Evolutionary conservation across 768 basidiomycete species (phyloP).

Genomic region (Cyclocybe aegerita): DNA sequence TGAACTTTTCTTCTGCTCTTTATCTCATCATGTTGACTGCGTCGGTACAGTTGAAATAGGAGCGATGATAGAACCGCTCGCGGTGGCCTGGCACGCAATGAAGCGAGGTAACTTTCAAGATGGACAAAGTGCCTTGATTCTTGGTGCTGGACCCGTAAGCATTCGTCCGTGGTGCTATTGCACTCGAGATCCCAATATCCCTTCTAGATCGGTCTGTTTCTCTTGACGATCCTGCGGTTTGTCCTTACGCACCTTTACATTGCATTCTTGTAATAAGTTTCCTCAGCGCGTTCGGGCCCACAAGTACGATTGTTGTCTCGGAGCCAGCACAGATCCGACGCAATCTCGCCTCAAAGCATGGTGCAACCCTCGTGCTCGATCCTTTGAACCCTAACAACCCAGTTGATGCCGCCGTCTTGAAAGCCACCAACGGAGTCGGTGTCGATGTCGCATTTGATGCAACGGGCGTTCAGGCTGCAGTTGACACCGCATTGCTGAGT

Average conservation of each 20-base stretch:
- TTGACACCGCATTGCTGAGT: slow-evolving; percentile 34
- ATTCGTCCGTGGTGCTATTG: neutral
- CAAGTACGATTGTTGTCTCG: slow-evolving; percentile 31
- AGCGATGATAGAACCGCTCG: slow-evolving; percentile 46
- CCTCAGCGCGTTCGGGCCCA: slow-evolving; percentile 26
- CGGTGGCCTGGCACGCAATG: slow-evolving; percentile 46
- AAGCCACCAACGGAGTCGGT: slow-evolving; percentile 30
- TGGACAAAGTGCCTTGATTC: slow-evolving; percentile 38
- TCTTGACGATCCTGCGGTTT: slow-evolving; percentile 36
- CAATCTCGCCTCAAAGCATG: slow-evolving; percentile 32
- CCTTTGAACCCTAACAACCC: slow-evolving; percentile 18
- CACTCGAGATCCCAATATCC: neutral
- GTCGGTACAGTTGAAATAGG: slow-evolving; percentile 42
- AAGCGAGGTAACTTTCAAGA: slow-evolving; percentile 36
- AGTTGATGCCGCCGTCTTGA: slow-evolving; percentile 22
- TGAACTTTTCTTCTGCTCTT: neutral
- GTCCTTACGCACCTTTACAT: neutral
- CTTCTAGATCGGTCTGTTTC: slow-evolving; percentile 35
- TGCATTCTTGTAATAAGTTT: neutral
- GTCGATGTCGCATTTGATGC: slow-evolving; percentile 49
- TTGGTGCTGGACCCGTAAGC: slow-evolving; percentile 46
- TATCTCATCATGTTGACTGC: neutral
- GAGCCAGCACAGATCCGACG: slow-evolving; percentile 41
- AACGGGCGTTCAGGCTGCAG: slow-evolving; percentile 37
- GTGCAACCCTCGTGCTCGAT: slow-evolving; percentile 37